Base-by-base conservation (phyloP, 1,284 basidiomycete genomes). In the Pseudozyma hubeiensis region DNA sequence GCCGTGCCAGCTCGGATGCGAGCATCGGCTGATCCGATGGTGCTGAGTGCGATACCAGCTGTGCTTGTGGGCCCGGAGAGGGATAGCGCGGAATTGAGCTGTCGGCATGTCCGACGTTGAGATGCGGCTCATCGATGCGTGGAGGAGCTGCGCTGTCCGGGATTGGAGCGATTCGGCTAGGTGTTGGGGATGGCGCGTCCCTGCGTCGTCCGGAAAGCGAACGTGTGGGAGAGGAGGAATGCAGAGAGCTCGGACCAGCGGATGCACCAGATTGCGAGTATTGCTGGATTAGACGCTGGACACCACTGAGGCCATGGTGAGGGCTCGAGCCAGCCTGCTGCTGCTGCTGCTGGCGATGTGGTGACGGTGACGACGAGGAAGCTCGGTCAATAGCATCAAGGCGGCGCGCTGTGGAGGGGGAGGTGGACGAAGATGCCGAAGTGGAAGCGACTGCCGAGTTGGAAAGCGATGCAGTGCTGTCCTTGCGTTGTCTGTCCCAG, bases 201-300 rank as follows among this genome's bases (percentile, higher is more conserved):
- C 41, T 16, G 30, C 64, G 57, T 48, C 57, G 52, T 4, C 35
- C 49, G 4, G 64, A 60, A 10, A 41, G 35, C 13, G 57, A 54
- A n/a, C 57, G 64, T 10, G 53, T 48, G 16, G 55, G 50, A 13
- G 53, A 40, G 19, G 45, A 35, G 40, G 53, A 50, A 10, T 60
- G 43, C 35, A 14, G 44, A 1, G 66, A 58, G 8, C 56, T 2
- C 5, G 56, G 19, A 14, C 61, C 39, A n/a, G 11, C 48, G 24
- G 57, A 37, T 7, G 50, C 17, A 17, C 50, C 41, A 34, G 62
- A 51, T 29, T 61, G 57, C 35, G 67, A 64, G 43, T 73, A 73
- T 47, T 73, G 70, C 47, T 68, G 64, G 13, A 73, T 73, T 24
- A 73, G 50, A 24, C 68, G 58, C 53, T 71, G 68, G 7, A 71